Conservation (phyloP, 306 rosid species). For the Aeschynomene evenia region DNA sequence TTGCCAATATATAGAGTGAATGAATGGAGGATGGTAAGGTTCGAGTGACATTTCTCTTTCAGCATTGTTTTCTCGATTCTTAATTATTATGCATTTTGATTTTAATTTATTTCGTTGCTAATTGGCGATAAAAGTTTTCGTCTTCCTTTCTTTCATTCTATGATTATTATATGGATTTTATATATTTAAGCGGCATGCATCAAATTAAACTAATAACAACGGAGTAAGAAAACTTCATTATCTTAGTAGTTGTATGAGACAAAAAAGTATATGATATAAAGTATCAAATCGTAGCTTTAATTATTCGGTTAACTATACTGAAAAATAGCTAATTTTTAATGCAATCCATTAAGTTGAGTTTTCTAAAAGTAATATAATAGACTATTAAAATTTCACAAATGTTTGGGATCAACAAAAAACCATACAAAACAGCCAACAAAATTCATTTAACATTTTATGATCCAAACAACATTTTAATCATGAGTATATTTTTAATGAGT, state of each 20-base stretch:
- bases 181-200: not conserved
- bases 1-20: not conserved
- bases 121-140: not conserved
- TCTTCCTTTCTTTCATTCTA: conserved; percentile 8
- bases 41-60: conserved; percentile 21
- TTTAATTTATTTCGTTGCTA: not conserved
- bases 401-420: not conserved
- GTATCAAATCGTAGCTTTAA: not conserved
- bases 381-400: no score
- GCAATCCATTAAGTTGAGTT: no score
- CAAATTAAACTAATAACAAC: not conserved
- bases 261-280: not conserved
- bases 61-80: not conserved
- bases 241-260: not conserved
- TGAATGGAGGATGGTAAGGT: not conserved
- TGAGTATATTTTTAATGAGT: no score
- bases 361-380: no score
- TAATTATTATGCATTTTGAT: not conserved
- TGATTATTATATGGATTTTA: not conserved
- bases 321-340: no score
- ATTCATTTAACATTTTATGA: no score
- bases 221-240: not conserved
- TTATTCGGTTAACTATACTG: not conserved
- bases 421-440: no score
- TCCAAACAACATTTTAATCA: no score